These are phyloP conservation scores for Globisporangium abappressorium DNA, from an alignment of 352 stramenopile genomes.

Conservation along the genomic window DNA sequence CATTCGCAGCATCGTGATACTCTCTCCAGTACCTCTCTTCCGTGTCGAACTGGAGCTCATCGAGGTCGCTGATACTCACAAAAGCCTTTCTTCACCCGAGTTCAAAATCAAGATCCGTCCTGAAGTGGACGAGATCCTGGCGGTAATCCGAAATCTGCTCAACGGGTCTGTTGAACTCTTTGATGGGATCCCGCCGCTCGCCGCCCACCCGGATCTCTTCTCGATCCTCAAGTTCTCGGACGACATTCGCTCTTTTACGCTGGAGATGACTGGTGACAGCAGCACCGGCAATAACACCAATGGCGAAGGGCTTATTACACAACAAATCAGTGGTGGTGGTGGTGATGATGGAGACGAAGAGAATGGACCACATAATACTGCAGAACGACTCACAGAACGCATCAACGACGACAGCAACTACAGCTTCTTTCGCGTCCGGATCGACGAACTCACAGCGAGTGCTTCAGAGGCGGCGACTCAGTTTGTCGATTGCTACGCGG, in stretches of 20 bases:
- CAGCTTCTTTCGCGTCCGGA: slow-evolving; percentile 28
- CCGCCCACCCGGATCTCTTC: slow-evolving; percentile 34
- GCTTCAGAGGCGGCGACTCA: slow-evolving; percentile 18
- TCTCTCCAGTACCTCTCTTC: slow-evolving; percentile 20
- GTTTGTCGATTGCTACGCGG: slow-evolving; percentile 34
- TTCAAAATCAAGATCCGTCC: slow-evolving; percentile 38
- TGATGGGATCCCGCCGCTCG: slow-evolving; percentile 32
- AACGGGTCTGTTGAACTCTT: slow-evolving; percentile 39
- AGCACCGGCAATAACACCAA: not conserved
- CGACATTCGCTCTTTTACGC: slow-evolving; percentile 33
- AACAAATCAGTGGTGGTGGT: not conserved
- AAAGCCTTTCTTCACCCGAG: not conserved
- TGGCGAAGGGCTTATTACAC: not conserved
- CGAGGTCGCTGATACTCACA: not conserved
- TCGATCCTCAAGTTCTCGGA: slow-evolving; percentile 47
- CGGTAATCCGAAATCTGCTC: slow-evolving; percentile 28
- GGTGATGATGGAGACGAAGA: slow-evolving; percentile 16
- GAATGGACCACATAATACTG: not conserved
- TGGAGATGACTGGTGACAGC: slow-evolving; percentile 10
- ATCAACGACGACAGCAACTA: slow-evolving; percentile 34
- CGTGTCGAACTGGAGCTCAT: slow-evolving; percentile 17
- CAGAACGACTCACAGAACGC: slow-evolving; percentile 28
- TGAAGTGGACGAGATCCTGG: slow-evolving; percentile 25
- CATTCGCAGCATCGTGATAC: not conserved
- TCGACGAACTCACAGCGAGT: slow-evolving; percentile 40